Evolutionary conservation across 2,329 filamentous ascomycete genomes (phyloP).

Genomic region (Anthostomella pinea): DNA sequence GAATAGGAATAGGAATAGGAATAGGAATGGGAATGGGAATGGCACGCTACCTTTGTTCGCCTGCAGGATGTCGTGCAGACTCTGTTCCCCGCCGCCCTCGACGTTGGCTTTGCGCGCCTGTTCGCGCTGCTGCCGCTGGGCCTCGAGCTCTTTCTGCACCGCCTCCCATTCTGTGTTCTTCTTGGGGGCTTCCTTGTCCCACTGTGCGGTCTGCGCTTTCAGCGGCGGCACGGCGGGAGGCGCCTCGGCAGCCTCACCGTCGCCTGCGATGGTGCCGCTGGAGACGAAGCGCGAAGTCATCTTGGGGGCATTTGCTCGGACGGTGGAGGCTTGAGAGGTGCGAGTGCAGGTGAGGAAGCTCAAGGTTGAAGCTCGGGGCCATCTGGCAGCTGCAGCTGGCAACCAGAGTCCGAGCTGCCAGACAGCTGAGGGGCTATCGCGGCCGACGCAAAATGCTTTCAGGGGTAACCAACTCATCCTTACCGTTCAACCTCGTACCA

Average conservation of each 20-base stretch:
- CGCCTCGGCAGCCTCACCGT: conserved; percentile 12
- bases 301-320: background rate
- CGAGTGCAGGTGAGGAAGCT: too few species aligned
- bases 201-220: conserved; percentile 24
- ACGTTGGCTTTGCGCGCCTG: conserved; percentile 45
- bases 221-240: conserved; percentile 6
- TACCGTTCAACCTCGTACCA: too few species aligned
- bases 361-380: background rate
- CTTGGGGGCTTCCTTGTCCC: conserved; percentile 15
- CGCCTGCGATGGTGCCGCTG: conserved; percentile 48
- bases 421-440: too few species aligned
- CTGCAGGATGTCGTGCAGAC: conserved; percentile 71
- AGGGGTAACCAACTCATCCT: too few species aligned
- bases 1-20: conserved; percentile 3
- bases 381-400: background rate
- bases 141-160: conserved; percentile 63
- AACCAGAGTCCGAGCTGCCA: too few species aligned
- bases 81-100: conserved; percentile 50
- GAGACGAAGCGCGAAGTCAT: conserved; percentile 58
- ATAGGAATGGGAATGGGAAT: conserved; percentile 6
- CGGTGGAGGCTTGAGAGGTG: background rate
- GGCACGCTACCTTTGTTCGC: conserved; percentile 62
- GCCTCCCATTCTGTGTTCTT: conserved; percentile 56
- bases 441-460: too few species aligned
- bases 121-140: conserved; percentile 53